Percentiles rank a stretch among this genome's conserved stretches.
Conservation (phyloP, 768 basidiomycete genomes). For the Rhizopogon roseolus region DNA sequence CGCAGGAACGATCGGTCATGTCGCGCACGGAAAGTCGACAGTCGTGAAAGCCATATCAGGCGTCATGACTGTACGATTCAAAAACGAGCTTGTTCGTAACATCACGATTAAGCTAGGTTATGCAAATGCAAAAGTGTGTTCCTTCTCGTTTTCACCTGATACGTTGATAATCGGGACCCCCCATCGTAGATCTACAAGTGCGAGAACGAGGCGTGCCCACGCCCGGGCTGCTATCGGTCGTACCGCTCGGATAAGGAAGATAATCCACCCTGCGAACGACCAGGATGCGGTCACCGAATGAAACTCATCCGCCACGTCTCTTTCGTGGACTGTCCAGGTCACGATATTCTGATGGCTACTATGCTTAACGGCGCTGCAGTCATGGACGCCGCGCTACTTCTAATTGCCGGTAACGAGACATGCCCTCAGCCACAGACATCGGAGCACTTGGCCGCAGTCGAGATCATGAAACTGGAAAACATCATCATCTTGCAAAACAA, state of each 20-base stretch:
- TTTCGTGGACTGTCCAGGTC: slow-evolving; percentile 96
- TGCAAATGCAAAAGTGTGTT: slow-evolving; percentile 92
- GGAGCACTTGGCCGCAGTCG: slow-evolving; percentile 96
- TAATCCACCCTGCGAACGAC: slow-evolving; percentile 87
- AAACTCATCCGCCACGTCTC: slow-evolving; percentile 94
- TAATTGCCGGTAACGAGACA: slow-evolving; percentile 97
- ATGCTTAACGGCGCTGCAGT: slow-evolving; percentile 99
- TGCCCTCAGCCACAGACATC: slow-evolving; percentile 99
- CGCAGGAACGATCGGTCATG: slow-evolving; percentile 95
- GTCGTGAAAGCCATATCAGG: slow-evolving; percentile 99
- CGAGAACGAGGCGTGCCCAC: slow-evolving; percentile 86
- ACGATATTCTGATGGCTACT: slow-evolving; percentile 99
- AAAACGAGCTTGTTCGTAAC: slow-evolving; percentile 98
- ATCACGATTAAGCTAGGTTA: slow-evolving; percentile 99
- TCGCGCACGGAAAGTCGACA: slow-evolving; percentile 95
- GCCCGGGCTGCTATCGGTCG: slow-evolving; percentile 92
- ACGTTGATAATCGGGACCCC: background rate
- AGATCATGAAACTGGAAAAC: slow-evolving; percentile 98
- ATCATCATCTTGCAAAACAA: slow-evolving; percentile 99
- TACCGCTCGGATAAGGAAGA: slow-evolving; percentile 95
- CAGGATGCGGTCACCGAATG: slow-evolving; percentile 88
- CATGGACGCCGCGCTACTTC: slow-evolving; percentile 96
- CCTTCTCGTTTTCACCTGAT: slow-evolving; percentile 4
- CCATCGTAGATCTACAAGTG: slow-evolving; percentile 90
- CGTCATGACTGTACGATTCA: slow-evolving; percentile 97